Evolutionary conservation across 441 rosid genomes (phyloP).

Genomic region (Pelargonium fulgidum): DNA sequence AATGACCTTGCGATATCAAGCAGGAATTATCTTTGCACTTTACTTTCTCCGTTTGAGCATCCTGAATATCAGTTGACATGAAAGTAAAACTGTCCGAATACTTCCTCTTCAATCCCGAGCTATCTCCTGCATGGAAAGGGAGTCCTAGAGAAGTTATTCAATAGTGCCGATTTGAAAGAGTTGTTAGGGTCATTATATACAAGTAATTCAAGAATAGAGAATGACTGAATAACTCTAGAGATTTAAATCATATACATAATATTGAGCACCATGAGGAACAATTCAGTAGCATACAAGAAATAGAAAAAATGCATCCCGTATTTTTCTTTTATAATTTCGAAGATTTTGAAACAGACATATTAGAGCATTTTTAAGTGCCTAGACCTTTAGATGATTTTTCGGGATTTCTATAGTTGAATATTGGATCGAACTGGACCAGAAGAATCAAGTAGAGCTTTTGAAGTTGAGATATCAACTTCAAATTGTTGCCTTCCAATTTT

Average conservation of each 20-base stretch:
- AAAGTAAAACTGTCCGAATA: not conserved
- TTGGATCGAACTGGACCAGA: not conserved
- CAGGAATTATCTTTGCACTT: not conserved
- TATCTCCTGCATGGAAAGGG: not conserved
- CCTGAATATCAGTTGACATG: not conserved
- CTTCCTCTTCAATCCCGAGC: conserved; percentile 4
- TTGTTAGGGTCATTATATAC: too few relatives aligned
- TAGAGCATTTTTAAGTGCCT: not conserved
- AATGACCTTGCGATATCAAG: not conserved
- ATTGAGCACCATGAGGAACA: not conserved
- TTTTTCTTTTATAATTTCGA: not conserved
- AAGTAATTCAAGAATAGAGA: too few relatives aligned
- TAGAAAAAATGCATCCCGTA: too few relatives aligned
- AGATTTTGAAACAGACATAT: not conserved
- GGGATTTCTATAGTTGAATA: not conserved
- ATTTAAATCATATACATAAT: too few relatives aligned
- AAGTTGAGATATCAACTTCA: conserved; percentile 1
- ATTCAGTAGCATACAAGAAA: not conserved
- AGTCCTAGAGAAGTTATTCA: not conserved
- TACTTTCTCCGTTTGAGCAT: not conserved
- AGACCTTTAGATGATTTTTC: not conserved
- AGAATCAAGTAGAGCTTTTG: not conserved
- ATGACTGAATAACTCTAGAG: too few relatives aligned
- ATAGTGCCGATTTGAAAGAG: not conserved
- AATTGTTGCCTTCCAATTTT: not conserved